phyloP scores from a whole-genome alignment of 2,329 filamentous ascomycete species.

The Amylocarpus encephaloides region DNA sequence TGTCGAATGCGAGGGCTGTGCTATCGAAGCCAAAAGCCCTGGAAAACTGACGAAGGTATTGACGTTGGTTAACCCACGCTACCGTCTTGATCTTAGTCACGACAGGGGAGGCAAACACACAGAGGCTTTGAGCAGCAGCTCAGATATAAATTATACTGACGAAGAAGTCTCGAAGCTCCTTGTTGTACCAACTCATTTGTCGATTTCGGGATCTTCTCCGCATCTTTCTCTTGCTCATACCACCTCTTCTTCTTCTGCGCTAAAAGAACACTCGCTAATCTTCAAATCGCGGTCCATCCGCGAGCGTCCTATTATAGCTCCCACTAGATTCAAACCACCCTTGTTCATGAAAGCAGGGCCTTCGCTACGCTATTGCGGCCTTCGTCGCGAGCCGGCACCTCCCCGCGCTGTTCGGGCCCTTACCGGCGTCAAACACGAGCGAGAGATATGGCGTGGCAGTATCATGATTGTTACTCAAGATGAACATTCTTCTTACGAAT shows the following conservation, averaged over 20 bases:
- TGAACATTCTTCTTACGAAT: constrained; percentile 72
- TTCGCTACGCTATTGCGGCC: constrained; percentile 80
- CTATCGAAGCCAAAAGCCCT: constrained; percentile 8
- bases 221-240: constrained; percentile 3
- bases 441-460: constrained; percentile 86
- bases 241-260: constrained; percentile 3
- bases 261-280: constrained; percentile 30
- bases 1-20: constrained; percentile 15
- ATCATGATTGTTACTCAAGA: constrained; percentile 95
- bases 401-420: constrained; percentile 32
- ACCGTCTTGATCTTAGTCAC: constrained; percentile 3
- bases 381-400: constrained; percentile 54
- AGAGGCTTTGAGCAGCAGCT: neutral
- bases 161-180: constrained; percentile 1
- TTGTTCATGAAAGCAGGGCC: constrained; percentile 88
- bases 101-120: constrained; percentile 10
- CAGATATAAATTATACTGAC: neutral
- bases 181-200: neutral
- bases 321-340: constrained; percentile 73
- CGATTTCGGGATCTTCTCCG: neutral
- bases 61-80: neutral
- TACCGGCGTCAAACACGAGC: constrained; percentile 39
- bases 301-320: constrained; percentile 32
- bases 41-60: neutral
- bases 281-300: constrained; percentile 32